Conservation (phyloP, 2,329 filamentous ascomycete genomes). For the Ascochyta rabiei region DNA sequence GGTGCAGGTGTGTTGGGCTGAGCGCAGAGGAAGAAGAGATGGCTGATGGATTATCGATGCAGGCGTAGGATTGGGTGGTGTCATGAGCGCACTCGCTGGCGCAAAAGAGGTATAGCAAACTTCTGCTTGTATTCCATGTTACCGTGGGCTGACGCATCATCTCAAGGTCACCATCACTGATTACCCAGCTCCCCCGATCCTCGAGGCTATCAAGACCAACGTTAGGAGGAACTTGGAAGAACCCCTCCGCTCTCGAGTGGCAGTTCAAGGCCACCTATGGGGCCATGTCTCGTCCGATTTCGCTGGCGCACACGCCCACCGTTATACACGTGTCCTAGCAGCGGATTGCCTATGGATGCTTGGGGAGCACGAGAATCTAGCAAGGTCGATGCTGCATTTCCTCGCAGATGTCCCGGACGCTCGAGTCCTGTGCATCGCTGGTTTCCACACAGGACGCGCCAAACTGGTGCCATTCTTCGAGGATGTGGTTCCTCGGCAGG, state of each 20-base stretch:
- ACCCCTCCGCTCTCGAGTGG: slow-evolving; percentile 45
- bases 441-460: slow-evolving; percentile 72
- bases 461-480: slow-evolving; percentile 72
- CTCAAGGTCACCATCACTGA: slow-evolving; percentile 65
- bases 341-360: slow-evolving; percentile 80
- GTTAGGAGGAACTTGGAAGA: slow-evolving; percentile 58
- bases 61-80: slow-evolving; percentile 56
- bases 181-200: slow-evolving; percentile 67
- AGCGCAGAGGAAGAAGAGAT: slow-evolving; percentile 18
- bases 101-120: slow-evolving; percentile 49
- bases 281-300: slow-evolving; percentile 58
- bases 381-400: slow-evolving; percentile 67
- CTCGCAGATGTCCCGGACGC: slow-evolving; percentile 55
- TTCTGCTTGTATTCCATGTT: neutral
- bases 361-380: slow-evolving; percentile 71
- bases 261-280: slow-evolving; percentile 69
- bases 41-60: slow-evolving; percentile 34
- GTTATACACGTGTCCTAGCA: slow-evolving; percentile 68
- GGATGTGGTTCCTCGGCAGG: slow-evolving; percentile 53
- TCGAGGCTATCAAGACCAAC: slow-evolving; percentile 65
- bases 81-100: slow-evolving; percentile 53
- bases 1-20: slow-evolving; percentile 65
- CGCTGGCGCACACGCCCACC: slow-evolving; percentile 42
- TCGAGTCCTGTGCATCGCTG: slow-evolving; percentile 69
- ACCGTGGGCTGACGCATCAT: neutral